Evolutionary conservation across 2,329 filamentous ascomycete species (phyloP).

Genomic region (Hypoxylon sp.): DNA sequence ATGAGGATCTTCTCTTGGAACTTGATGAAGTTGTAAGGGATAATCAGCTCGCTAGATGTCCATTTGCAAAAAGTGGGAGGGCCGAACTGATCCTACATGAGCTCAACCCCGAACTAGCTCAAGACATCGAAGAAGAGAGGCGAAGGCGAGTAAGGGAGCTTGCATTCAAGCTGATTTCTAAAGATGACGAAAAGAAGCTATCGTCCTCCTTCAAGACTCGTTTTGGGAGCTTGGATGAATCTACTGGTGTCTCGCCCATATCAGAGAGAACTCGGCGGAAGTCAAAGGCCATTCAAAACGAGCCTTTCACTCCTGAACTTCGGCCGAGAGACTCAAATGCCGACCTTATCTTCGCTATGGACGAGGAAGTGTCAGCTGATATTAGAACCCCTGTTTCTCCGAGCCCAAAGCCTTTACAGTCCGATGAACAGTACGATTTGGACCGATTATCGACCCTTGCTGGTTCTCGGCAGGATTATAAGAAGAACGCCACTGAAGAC

Average conservation of each 20-base stretch:
- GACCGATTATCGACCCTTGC: conserved; percentile 45
- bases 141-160: conserved; percentile 79
- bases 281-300: conserved; percentile 58
- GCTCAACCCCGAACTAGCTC: conserved; percentile 67
- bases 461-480: conserved; percentile 51
- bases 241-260: conserved; percentile 51
- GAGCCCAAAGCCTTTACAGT: conserved; percentile 33
- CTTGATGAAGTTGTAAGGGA: conserved; percentile 81
- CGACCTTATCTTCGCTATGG: conserved; percentile 95
- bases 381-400: conserved; percentile 45
- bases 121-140: conserved; percentile 73
- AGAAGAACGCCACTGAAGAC: conserved; percentile 47
- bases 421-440: conserved; percentile 36
- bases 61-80: conserved; percentile 78
- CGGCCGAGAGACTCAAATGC: conserved; percentile 71
- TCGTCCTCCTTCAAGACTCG: conserved; percentile 68
- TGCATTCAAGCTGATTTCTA: conserved; percentile 69
- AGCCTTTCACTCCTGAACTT: conserved; percentile 70
- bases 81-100: conserved; percentile 72
- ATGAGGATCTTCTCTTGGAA: conserved; percentile 81
- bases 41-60: conserved; percentile 81
- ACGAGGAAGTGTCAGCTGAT: conserved; percentile 68
- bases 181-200: conserved; percentile 69
- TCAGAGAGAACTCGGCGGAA: conserved; percentile 57
- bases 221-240: conserved; percentile 71